Base-by-base conservation (phyloP, 352 stramenopile species). In the Sclerospora graminicola region DNA sequence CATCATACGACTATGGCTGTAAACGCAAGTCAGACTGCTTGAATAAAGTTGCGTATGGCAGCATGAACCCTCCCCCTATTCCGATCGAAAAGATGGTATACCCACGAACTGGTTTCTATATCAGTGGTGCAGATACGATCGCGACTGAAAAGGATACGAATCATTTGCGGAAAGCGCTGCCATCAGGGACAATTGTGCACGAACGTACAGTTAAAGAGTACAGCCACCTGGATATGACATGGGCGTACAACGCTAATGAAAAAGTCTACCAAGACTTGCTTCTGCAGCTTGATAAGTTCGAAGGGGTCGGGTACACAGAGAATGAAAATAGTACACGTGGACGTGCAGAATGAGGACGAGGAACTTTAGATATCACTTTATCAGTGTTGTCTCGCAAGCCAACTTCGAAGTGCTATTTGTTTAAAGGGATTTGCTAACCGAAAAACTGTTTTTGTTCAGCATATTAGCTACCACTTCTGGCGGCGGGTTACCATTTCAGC, bases 151-250 rank as follows among this genome's bases (percentile, higher is more conserved):
- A 20, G 11, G 69, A 82, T 26, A 48, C 66, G 7, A 48, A 57
- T 29, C 52, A 57, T 34, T 51, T 82, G 24, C 57, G 61, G 29
- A 24, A 38, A 13, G 48, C 41, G 4, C 32, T 78, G 10, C 66
- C 65, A 2, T 34, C 31, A 2, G 41, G 51, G 15, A 76, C 69
- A 27, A 44, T 78, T 33, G 30, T 78, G 4, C 44, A 55, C 16
- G 69, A 76, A 10, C 47, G 66, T 29, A 21, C 57, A 1, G 38
- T 77, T 14, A 48, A 58, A 5, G 27, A 48, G 21, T 72, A 70
- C 44, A 79, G 68, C 32, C 66, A 77, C 45, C 48, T 79, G 39
- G 66, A 82, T 56, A 76, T 75, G 24, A 74, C 56, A 11, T 79
- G 63, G 69, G 54, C 60, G 2, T 37, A 47, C 20, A 56, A 78